A percentile compares a stretch with the other conserved stretches of the same genome.
Evolutionary conservation across 192 early-diverging fungal genomes (phyloP).

Genomic region (Pecoramyces ruminantium): DNA sequence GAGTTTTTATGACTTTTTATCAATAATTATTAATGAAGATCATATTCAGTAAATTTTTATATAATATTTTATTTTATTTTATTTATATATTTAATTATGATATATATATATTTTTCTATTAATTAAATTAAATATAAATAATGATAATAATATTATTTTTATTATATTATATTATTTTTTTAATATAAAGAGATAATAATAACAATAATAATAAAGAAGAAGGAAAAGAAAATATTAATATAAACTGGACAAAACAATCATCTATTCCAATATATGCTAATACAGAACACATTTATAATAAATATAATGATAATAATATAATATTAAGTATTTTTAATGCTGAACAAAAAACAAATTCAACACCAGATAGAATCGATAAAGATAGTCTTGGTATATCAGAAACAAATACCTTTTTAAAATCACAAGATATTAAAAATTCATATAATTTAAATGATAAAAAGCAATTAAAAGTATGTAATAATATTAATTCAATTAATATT

Average conservation of each 20-base stretch:
- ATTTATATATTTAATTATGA: no score
- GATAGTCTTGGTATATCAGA: background rate
- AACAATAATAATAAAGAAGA: background rate
- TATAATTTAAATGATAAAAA: background rate
- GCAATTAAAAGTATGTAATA: background rate
- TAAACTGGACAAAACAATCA: background rate
- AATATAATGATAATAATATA: background rate
- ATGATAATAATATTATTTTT: no score
- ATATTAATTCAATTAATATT: no score
- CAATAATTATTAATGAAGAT: conserved; percentile 24
- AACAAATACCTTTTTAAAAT: background rate
- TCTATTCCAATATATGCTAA: background rate
- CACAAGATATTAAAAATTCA: background rate
- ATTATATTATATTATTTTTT: no score
- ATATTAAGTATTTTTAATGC: background rate
- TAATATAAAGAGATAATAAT: no score
- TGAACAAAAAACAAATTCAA: background rate
- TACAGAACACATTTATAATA: background rate
- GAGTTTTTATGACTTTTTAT: conserved; percentile 35
- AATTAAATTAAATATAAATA: no score
- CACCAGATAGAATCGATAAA: background rate
- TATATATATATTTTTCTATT: no score
- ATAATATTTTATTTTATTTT: no score
- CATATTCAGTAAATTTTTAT: conserved; percentile 15
- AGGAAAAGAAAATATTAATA: background rate